Base-by-base conservation (phyloP, 257 asterid species). In the Solanum etuberosum region DNA sequence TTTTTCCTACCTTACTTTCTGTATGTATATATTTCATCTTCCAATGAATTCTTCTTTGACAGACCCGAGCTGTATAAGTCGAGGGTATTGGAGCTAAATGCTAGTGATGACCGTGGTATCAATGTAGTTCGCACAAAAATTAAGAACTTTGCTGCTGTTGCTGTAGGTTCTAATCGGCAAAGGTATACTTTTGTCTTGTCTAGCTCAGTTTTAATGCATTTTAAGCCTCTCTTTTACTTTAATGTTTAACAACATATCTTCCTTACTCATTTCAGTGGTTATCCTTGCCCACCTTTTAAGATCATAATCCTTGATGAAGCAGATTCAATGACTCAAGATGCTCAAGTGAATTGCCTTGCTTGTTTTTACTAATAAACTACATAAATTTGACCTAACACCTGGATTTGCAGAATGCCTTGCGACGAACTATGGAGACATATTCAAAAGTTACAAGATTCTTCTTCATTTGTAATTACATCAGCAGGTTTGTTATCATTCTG, bases 321-420 rank as follows among this genome's bases (percentile, higher is more conserved):
- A 13, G 99, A 97, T 93, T 97, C 99, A n/a, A 97, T 97, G 99
- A 97, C 99, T 31, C 98, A 97, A 93, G 99, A 97, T 92, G 99
- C 99, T 89, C 99, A 97, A 95, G 99, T 89, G 89, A 88, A 95
- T 92, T 74, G 31, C 70, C 15, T 68, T 70, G 16, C 42, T 42
- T 11, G 23, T 83, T 71, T 81, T 81, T 7, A 3, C 42, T 81
- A 29, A 29, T 81, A 81, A 48, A 38, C 68, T 8, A 81, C 43
- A 29, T 48, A 81, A 37, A 20, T 82, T 51, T 83, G 25, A 61
- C 25, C 73, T 61, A 67, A 67, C 70, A 63, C 88, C 12, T 85
- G 27, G 42, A n/a, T 88, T 87, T 88, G 91, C 93, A 97, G 98
- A 97, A 97, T 92, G 99, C 99, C 83, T 88, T 97, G 92, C 92